These are phyloP conservation scores for Guadua angustifolia DNA, from an alignment of 176 grass and related monocot genomes.

Conservation along the genomic window DNA sequence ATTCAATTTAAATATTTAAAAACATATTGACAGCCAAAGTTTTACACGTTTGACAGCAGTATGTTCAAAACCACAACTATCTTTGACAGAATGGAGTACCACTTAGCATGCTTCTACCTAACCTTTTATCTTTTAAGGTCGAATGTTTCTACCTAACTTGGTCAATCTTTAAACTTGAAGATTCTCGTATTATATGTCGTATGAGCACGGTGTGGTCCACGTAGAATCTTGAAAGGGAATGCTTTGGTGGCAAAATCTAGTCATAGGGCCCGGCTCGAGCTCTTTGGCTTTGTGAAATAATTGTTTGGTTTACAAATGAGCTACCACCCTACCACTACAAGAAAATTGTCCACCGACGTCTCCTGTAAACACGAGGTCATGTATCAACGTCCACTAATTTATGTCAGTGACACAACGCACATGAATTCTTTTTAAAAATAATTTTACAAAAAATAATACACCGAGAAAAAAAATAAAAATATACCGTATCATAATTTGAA, in stretches of 20 bases:
- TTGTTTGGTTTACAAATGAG: neutral
- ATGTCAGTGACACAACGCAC: neutral
- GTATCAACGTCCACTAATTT: neutral
- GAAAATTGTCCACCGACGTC: neutral
- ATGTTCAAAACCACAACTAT: too few species aligned
- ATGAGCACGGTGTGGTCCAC: neutral
- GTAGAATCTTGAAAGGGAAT: slow-evolving; percentile 28
- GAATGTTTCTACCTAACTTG: slow-evolving; percentile 22
- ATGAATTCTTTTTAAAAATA: too few species aligned
- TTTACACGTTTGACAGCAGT: too few species aligned
- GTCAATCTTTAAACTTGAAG: neutral
- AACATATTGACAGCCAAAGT: too few species aligned
- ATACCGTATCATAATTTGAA: too few species aligned
- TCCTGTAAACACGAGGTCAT: neutral
- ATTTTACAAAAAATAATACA: too few species aligned
- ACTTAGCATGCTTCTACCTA: neutral
- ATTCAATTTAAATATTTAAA: too few species aligned
- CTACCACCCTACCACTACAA: neutral
- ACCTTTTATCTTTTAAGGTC: neutral
- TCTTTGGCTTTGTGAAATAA: neutral
- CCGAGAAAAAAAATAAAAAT: too few species aligned
- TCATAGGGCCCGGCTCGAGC: neutral
- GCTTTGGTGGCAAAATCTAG: neutral
- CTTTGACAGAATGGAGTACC: too few species aligned
- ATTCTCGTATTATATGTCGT: neutral